Conservation (phyloP, 2,329 filamentous ascomycete genomes). For the Aspergillus neotritici region DNA sequence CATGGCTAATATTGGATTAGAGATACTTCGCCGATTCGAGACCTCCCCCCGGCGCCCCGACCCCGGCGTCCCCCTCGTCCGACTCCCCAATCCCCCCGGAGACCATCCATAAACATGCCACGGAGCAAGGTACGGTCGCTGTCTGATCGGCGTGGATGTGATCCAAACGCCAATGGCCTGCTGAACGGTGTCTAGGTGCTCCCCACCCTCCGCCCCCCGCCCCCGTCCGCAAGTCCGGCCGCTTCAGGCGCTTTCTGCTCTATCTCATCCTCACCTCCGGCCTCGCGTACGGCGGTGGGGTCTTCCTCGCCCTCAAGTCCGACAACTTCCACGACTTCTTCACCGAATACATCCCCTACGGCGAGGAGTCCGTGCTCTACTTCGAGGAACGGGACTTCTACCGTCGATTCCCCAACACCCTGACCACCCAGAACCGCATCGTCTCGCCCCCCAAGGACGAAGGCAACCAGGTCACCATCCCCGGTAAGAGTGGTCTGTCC, state of each 20-base stretch:
- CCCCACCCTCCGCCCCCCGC: conserved; percentile 37
- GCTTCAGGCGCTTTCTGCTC: conserved; percentile 70
- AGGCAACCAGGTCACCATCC: conserved; percentile 72
- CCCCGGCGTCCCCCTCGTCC: conserved; percentile 42
- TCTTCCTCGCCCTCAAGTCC: conserved; percentile 87
- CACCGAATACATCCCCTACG: conserved; percentile 91
- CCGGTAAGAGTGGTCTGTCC: conserved; percentile 76
- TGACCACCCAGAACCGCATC: conserved; percentile 43
- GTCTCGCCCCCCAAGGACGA: conserved; percentile 39
- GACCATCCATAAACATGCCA: conserved; percentile 43
- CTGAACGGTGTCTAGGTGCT: conserved; percentile 31
- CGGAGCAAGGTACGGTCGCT: conserved; percentile 23
- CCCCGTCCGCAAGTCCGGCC: conserved; percentile 60
- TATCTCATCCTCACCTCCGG: conserved; percentile 70
- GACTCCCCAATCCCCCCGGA: conserved; percentile 46
- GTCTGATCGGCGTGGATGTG: conserved; percentile 7
- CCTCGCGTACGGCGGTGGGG: conserved; percentile 76
- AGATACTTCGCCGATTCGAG: conserved; percentile 49
- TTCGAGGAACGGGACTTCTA: conserved; percentile 93
- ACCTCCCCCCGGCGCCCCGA: conserved; percentile 32
- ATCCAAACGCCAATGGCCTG: conserved; percentile 26
- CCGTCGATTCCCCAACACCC: conserved; percentile 66
- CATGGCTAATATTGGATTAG: conserved; percentile 4
- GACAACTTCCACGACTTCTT: conserved; percentile 99
- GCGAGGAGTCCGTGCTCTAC: conserved; percentile 90